phyloP scores from a whole-genome alignment of 306 rosid genomes.

The Carpinus viminea region DNA sequence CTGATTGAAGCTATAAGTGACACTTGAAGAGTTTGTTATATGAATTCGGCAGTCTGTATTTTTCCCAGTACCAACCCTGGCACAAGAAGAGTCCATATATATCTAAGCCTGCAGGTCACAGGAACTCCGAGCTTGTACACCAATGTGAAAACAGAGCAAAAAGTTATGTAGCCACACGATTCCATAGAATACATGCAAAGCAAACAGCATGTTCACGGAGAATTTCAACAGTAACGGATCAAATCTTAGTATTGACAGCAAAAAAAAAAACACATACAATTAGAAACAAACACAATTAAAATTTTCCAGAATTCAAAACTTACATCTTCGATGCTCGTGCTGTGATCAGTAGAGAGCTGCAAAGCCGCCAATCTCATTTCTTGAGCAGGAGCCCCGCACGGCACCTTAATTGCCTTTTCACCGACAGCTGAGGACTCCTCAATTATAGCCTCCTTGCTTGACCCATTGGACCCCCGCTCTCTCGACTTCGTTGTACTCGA shows the following conservation, averaged over 20 bases:
- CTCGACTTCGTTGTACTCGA: constrained; percentile 30
- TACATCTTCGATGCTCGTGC: constrained; percentile 89
- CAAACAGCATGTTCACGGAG: background rate
- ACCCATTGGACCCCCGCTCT: constrained; percentile 38
- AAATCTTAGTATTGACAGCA: constrained; percentile 8
- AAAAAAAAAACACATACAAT: background rate
- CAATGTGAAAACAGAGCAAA: constrained; percentile 3
- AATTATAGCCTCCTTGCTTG: constrained; percentile 53
- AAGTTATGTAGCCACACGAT: background rate
- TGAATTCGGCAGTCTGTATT: background rate
- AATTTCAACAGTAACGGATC: background rate
- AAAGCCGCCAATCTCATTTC: constrained; percentile 64
- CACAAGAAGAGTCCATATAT: background rate
- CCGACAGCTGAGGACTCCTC: constrained; percentile 57
- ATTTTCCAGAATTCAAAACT: constrained; percentile 32
- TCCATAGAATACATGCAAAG: background rate
- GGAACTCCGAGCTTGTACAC: too few relatives aligned
- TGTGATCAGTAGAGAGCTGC: constrained; percentile 94
- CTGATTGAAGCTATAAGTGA: background rate
- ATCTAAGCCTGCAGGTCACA: background rate
- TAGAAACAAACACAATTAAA: constrained; percentile 17
- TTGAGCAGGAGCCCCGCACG: constrained; percentile 43
- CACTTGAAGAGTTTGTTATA: background rate
- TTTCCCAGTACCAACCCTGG: background rate
- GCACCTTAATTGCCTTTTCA: constrained; percentile 34